Evolutionary conservation across 306 rosid genomes (phyloP).

Genomic region (Begonia peltatifolia): DNA sequence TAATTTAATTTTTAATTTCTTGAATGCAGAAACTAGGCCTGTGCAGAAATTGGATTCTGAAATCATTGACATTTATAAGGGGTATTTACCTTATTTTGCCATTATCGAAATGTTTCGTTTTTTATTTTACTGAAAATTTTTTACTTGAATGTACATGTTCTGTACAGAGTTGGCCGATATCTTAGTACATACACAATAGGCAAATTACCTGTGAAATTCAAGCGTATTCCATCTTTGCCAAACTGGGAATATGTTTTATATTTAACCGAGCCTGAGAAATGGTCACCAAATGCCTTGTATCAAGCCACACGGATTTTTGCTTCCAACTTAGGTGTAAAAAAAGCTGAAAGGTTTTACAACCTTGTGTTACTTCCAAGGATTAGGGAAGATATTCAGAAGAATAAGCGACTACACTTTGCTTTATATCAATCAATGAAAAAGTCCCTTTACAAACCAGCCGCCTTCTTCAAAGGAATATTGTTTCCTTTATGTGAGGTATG

Average conservation of each 20-base stretch:
- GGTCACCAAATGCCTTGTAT: constrained; percentile 88
- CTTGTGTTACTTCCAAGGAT: constrained; percentile 81
- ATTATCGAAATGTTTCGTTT: neutral
- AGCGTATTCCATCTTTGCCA: constrained; percentile 53
- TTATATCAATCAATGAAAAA: constrained; percentile 75
- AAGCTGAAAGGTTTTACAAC: constrained; percentile 70
- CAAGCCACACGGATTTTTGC: constrained; percentile 80
- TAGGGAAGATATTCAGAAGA: constrained; percentile 69
- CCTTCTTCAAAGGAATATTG: constrained; percentile 76
- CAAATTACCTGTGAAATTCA: constrained; percentile 66
- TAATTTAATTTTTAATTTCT: constrained; percentile 3
- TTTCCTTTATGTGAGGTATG: constrained; percentile 84
- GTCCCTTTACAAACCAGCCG: constrained; percentile 80
- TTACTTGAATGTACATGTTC: constrained; percentile 1
- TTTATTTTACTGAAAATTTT: neutral
- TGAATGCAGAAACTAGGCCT: constrained; percentile 40
- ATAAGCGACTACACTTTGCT: constrained; percentile 74
- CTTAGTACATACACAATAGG: constrained; percentile 64
- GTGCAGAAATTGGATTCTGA: constrained; percentile 51
- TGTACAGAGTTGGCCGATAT: constrained; percentile 48
- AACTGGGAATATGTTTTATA: constrained; percentile 72
- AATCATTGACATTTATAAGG: constrained; percentile 52
- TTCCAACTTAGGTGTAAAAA: constrained; percentile 60
- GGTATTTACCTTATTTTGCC: constrained; percentile 26
- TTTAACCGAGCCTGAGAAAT: constrained; percentile 76